Percentiles rank a stretch among this genome's conserved stretches.
Evolutionary conservation across 805 yeast genomes (phyloP).

Genomic region (Lachancea thermotolerans): DNA sequence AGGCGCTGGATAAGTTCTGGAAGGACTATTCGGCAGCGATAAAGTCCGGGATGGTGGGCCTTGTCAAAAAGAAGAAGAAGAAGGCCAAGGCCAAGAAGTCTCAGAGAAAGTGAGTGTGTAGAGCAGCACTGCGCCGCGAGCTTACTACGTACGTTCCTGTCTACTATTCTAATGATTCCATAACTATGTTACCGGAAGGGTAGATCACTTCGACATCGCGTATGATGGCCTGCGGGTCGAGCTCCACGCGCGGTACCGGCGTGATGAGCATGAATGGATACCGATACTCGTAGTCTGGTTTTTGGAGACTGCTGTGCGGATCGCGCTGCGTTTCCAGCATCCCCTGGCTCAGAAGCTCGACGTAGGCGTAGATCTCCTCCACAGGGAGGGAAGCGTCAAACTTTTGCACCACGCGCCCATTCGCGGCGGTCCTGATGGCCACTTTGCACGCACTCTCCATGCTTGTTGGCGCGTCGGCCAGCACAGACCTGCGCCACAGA

Average conservation of each 20-base stretch:
- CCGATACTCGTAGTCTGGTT: slow-evolving; percentile 36
- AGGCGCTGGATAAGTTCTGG: slow-evolving; percentile 69
- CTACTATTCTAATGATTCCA: slow-evolving; percentile 31
- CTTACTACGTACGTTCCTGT: neutral
- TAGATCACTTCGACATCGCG: slow-evolving; percentile 42
- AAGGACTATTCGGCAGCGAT: slow-evolving; percentile 58
- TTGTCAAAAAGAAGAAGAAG: slow-evolving; percentile 75
- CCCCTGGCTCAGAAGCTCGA: slow-evolving; percentile 43
- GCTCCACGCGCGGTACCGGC: slow-evolving; percentile 49
- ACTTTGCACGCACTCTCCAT: slow-evolving; percentile 45
- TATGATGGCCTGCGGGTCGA: slow-evolving; percentile 33
- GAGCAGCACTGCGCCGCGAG: neutral
- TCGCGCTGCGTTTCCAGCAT: slow-evolving; percentile 14
- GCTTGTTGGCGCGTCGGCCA: slow-evolving; percentile 23
- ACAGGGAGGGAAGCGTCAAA: slow-evolving; percentile 42
- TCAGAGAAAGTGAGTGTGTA: slow-evolving; percentile 1
- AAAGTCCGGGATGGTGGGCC: slow-evolving; percentile 66
- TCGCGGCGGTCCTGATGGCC: slow-evolving; percentile 61
- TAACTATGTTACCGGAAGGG: slow-evolving; percentile 62
- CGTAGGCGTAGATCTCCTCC: slow-evolving; percentile 65
- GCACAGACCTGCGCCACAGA: slow-evolving; percentile 38
- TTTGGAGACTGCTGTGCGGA: neutral
- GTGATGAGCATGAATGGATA: slow-evolving; percentile 46
- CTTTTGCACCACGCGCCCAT: slow-evolving; percentile 49
- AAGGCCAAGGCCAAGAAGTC: slow-evolving; percentile 34